Conservation (phyloP, 1,284 basidiomycete genomes). For the Anthracocystis panici-leucophaei region DNA sequence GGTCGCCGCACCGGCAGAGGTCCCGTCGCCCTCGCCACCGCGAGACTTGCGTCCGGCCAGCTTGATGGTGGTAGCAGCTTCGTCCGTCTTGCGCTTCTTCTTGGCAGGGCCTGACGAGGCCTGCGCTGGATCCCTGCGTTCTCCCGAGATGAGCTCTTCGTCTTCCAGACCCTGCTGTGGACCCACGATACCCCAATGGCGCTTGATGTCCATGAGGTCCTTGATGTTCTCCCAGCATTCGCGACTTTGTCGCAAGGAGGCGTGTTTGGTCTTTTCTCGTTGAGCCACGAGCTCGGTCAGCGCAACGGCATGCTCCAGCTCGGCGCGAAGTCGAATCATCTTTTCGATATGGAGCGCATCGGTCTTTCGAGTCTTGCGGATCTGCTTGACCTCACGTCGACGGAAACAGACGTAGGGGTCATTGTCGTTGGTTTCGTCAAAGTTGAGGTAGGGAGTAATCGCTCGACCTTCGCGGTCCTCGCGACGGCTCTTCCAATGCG, state of each 20-base stretch:
- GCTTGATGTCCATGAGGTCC: slow-evolving; percentile 63
- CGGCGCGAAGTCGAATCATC: slow-evolving; percentile 64
- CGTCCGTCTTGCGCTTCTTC: slow-evolving; percentile 66
- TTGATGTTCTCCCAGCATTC: slow-evolving; percentile 60
- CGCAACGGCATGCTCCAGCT: slow-evolving; percentile 60
- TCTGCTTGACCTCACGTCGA: slow-evolving; percentile 90
- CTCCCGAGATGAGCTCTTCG: slow-evolving; percentile 63
- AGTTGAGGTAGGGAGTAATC: slow-evolving; percentile 64
- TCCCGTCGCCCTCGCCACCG: slow-evolving; percentile 40
- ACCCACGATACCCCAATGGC: slow-evolving; percentile 61
- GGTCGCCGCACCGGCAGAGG: slow-evolving; percentile 26
- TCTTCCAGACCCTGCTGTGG: slow-evolving; percentile 61
- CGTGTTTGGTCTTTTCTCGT: slow-evolving; percentile 64
- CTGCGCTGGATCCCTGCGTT: slow-evolving; percentile 52
- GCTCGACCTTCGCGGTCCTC: slow-evolving; percentile 63
- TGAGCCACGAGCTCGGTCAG: slow-evolving; percentile 63
- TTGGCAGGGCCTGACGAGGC: slow-evolving; percentile 50
- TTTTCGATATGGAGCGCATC: slow-evolving; percentile 68
- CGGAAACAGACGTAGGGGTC: slow-evolving; percentile 99
- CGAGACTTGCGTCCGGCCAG: slow-evolving; percentile 55
- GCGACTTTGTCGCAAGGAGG: slow-evolving; percentile 49
- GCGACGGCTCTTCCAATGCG: slow-evolving; percentile 66
- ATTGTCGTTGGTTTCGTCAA: slow-evolving; percentile 91
- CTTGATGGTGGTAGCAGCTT: slow-evolving; percentile 53
- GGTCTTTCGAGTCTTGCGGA: slow-evolving; percentile 85